These are phyloP conservation scores for Aspergillus melleus DNA, from an alignment of 2,329 filamentous ascomycete genomes.

Conservation along the genomic window DNA sequence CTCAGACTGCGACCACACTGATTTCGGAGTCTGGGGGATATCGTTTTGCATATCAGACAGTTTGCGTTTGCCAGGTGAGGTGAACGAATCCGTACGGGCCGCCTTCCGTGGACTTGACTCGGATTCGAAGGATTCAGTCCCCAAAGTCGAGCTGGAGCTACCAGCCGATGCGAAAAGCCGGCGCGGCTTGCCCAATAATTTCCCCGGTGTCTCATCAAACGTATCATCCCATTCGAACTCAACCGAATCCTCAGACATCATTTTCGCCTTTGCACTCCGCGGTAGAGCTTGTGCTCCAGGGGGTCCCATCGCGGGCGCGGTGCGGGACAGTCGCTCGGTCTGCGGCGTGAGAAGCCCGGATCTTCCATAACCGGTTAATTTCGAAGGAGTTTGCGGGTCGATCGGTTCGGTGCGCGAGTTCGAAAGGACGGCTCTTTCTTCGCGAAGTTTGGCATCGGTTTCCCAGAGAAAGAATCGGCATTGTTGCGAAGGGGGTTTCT, in stretches of 20 bases:
- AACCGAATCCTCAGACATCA: constrained; percentile 36
- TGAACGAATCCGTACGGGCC: constrained; percentile 30
- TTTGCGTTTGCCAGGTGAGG: constrained; percentile 41
- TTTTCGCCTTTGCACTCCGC: constrained; percentile 29
- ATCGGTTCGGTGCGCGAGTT: constrained; percentile 51
- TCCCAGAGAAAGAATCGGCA: constrained; percentile 65
- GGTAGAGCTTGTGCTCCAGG: constrained; percentile 17
- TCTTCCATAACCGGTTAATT: constrained; percentile 4
- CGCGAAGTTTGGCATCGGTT: constrained; percentile 56
- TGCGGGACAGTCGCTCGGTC: constrained; percentile 24
- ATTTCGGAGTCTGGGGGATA: constrained; percentile 10
- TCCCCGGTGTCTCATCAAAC: constrained; percentile 34
- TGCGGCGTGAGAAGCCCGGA: constrained; percentile 37
- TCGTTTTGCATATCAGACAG: constrained; percentile 25
- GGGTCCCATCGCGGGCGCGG: constrained; percentile 3
- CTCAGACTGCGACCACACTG: constrained; percentile 12
- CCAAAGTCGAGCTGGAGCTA: not conserved
- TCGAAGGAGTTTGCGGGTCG: constrained; percentile 26
- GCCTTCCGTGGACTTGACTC: constrained; percentile 39
- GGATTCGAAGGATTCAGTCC: not conserved
- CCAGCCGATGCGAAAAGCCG: constrained; percentile 29
- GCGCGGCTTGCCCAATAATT: constrained; percentile 19
- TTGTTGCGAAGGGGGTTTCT: constrained; percentile 47
- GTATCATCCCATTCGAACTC: constrained; percentile 40
- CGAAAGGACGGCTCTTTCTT: constrained; percentile 50